phyloP scores from a whole-genome alignment of 768 basidiomycete genomes.

The Leucosporidium scottii region DNA sequence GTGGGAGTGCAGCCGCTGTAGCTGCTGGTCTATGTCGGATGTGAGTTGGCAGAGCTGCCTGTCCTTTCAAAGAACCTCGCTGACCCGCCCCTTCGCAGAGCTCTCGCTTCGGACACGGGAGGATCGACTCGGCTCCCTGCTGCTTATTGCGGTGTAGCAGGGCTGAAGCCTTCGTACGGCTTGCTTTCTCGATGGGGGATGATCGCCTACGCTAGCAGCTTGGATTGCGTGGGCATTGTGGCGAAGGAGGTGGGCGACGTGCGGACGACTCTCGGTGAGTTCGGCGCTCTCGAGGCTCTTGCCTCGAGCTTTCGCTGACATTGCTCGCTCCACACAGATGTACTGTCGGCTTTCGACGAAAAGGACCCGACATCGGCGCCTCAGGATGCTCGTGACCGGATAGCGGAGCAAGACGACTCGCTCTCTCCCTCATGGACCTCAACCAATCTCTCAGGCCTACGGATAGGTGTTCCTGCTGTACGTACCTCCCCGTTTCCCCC shows the following conservation, averaged over 20 bases:
- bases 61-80: not conserved
- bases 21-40: constrained; percentile 73
- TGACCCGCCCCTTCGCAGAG: constrained; percentile 48
- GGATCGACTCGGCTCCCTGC: constrained; percentile 90
- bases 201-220: constrained; percentile 84
- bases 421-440: not conserved
- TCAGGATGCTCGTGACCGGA: not conserved
- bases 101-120: constrained; percentile 89
- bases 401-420: not conserved
- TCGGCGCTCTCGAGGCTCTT: too few relatives aligned
- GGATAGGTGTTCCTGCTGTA: constrained; percentile 23
- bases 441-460: constrained; percentile 1
- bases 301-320: not conserved
- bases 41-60: constrained; percentile 49
- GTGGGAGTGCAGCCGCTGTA: constrained; percentile 90
- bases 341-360: constrained; percentile 19
- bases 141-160: constrained; percentile 84
- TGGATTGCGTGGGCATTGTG: constrained; percentile 88
- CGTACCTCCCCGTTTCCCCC: not conserved
- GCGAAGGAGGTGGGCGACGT: constrained; percentile 52
- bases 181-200: constrained; percentile 87
- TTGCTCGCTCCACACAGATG: not conserved
- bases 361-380: constrained; percentile 34
- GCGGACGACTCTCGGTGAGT: constrained; percentile 59
- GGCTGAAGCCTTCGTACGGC: constrained; percentile 92